phyloP scores from a whole-genome alignment of 2,329 filamentous ascomycete genomes.

The Colletotrichum sp. region DNA sequence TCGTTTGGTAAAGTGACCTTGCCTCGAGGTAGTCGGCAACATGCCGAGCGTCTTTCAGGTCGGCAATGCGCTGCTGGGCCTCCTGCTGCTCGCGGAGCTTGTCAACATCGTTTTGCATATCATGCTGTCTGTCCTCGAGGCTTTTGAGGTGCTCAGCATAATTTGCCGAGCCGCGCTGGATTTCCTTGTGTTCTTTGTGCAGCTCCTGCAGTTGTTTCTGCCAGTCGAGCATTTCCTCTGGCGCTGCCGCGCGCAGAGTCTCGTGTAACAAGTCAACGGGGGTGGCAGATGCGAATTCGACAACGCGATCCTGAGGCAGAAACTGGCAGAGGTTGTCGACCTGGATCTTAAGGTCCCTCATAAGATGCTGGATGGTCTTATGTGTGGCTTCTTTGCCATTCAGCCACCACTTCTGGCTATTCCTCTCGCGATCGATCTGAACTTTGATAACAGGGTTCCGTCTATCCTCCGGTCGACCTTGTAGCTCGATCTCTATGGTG shows the following conservation, averaged over 20 bases:
- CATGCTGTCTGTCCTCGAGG: conserved; percentile 74
- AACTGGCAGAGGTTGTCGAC: conserved; percentile 99
- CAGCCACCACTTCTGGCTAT: conserved; percentile 79
- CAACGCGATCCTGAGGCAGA: conserved; percentile 92
- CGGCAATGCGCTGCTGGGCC: conserved; percentile 66
- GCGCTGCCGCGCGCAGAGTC: conserved; percentile 87
- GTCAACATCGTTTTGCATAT: conserved; percentile 82
- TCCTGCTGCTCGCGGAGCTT: conserved; percentile 77
- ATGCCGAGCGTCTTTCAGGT: conserved; percentile 69
- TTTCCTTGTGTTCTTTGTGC: conserved; percentile 70
- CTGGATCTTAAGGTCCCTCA: conserved; percentile 81
- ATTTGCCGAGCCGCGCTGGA: conserved; percentile 61
- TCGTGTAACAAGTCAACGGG: conserved; percentile 83
- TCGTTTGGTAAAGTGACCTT: conserved; percentile 48
- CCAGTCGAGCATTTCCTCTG: conserved; percentile 78
- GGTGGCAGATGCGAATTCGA: conserved; percentile 86
- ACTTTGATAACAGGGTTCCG: conserved; percentile 77
- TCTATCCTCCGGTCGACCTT: conserved; percentile 61
- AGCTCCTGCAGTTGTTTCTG: conserved; percentile 77
- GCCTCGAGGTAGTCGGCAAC: conserved; percentile 68
- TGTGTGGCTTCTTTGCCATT: conserved; percentile 69
- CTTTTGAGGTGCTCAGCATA: conserved; percentile 68
- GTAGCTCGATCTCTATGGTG: conserved; percentile 88
- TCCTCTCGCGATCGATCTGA: conserved; percentile 81
- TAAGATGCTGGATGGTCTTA: conserved; percentile 71